Evolutionary conservation across 202 grass and related monocot species (phyloP), one percentile per base, ranked within the genome.

Genomic region (Alloteropsis angusta): DNA sequence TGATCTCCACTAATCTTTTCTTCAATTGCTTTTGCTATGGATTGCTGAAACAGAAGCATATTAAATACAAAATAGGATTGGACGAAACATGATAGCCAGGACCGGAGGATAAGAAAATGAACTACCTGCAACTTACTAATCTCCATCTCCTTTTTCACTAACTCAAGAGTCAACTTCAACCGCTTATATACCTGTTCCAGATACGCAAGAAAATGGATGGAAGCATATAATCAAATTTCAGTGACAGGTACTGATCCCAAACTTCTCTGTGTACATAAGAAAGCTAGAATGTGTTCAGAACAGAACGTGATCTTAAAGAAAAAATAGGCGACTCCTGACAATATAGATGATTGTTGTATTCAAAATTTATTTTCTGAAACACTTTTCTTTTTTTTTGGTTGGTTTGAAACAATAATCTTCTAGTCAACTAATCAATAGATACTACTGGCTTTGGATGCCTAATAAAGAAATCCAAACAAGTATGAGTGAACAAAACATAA

Each of bases 61-160:
- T 78, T 16, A 78, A 72, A 42, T 26, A n/a, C n/a, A n/a, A n/a
- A 89, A 69, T 64, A 75, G 77, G 48, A 14, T 67, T 62, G 19
- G 17, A 85, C 11, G 65, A 74, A 76, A 73, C 38, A 79, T 76
- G 22, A 28, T 68, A 65, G 62, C 34, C 60, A 52, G 78, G 61
- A 42, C 26, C 50, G 7, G 88, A 55, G 15, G 46, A 50, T 58
- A 55, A 61, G 58, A 75, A 32, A 72, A 75, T 38, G 56, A 60
- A 71, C 44, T 91, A 95, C 96, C 96, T 99, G 96, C 83, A 99
- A 67, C 80, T 87, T 99, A 84, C 88, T 99, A 80, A 99, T 99
- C 79, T 99, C 96, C 90, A 99, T 89, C 75, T 98, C 96, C 86
- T 95, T 98, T 86, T 98, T 98, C 48, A 98, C 66, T 80, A 98